Base-by-base conservation (phyloP, 805 yeast species). In the Yarrowia osloensis region DNA sequence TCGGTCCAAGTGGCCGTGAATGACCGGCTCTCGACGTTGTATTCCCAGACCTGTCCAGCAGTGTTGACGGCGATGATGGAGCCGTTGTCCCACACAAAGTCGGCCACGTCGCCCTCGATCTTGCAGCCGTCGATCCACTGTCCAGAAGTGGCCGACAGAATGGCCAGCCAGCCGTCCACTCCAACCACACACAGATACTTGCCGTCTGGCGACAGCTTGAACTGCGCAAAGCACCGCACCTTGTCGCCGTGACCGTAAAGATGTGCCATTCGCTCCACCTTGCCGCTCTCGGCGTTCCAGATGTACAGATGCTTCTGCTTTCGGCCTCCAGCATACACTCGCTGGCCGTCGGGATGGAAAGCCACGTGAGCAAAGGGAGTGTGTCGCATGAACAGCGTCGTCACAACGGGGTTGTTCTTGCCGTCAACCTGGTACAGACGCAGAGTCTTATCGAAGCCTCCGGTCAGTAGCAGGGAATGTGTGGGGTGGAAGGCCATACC, bases 381-480 rank as follows among this genome's bases (percentile, higher is more conserved):
- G 70, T 90, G 87, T 65, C 87, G 84, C 67, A 95, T 81, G 76
- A 88, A 91, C 69, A 94, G 79, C 50, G 97, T 87, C 4, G 97
- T 88, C 35, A 93, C 96, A 44, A 94, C 78, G 68, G 85, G 86
- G 75, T 95, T 95, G 68, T 78, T 75, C 73, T 89, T 90, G 17
- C 98, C 98, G 76, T 95, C 98, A 62, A 93, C 85, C 74, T 94
- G 96, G 76, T 88, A 95, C 15, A 95, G 81, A 71, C 99, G 82
- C 66, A 95, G 76, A 0, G 97, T 89, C 71, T 90, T 83, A 76
- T 95, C 99, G 75, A 88, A 93, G 24, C 99, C 99, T 67, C 95
- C 96, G 0, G 97, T 90, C 65, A 95, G 78, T 54, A 94, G 79
- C 33, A 95, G 80, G 46, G 99, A 97, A 71, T 88, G 91, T 8